Evolutionary conservation across 2,329 filamentous ascomycete species (phyloP).

Genomic region (Mycosphaerella arachidis): DNA sequence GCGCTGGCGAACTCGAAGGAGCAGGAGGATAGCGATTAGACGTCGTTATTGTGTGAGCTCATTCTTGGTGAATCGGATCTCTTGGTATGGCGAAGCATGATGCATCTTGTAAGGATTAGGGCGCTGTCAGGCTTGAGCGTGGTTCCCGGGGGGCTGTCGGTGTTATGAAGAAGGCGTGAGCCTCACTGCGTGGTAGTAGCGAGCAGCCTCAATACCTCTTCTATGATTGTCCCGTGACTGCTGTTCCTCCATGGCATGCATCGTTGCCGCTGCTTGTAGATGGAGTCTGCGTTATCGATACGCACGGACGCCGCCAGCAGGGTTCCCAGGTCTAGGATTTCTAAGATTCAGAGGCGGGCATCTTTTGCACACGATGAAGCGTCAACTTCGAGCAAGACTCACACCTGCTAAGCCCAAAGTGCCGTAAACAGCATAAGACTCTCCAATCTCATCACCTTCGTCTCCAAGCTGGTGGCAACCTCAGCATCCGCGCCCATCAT

Average conservation of each 20-base stretch:
- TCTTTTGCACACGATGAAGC: background rate
- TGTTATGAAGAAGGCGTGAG: background rate
- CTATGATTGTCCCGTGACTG: background rate
- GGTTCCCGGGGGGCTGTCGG: too few relatives aligned
- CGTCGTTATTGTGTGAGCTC: background rate
- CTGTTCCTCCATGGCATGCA: background rate
- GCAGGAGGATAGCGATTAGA: background rate
- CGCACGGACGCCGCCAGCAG: background rate
- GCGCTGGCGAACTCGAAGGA: constrained; percentile 10
- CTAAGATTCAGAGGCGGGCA: background rate
- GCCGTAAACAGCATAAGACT: background rate
- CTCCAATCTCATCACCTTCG: background rate
- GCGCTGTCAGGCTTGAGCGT: background rate
- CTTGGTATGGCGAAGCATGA: background rate
- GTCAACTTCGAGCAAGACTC: background rate
- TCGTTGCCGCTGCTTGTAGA: background rate
- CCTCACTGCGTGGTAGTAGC: background rate
- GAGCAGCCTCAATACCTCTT: background rate
- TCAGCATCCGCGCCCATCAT: constrained; percentile 20
- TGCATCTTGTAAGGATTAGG: background rate
- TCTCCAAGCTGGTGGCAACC: background rate
- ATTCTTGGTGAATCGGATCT: background rate
- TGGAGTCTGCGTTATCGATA: background rate
- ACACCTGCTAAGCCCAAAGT: background rate
- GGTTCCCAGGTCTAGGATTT: background rate